Evolutionary conservation across 495 filamentous ascomycete species (phyloP), one percentile per base, ranked within the genome.

Genomic region (Podospora pseudoanserina): DNA sequence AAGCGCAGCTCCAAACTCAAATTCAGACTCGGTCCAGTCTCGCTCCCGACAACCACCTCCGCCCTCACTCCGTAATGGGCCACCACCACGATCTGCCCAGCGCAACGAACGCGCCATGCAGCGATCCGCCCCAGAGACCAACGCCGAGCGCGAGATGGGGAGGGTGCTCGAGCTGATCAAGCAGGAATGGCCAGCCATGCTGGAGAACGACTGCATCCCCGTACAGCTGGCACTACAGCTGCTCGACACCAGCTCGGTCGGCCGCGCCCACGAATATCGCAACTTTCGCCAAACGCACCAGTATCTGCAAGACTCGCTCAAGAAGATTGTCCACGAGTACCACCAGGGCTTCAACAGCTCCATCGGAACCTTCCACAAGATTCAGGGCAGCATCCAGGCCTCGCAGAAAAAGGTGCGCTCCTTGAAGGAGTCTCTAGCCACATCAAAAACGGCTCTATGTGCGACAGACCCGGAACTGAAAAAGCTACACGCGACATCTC

Each of bases 341-440:
- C 94, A 98, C 72, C 95, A 99, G 78, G 95, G 93, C 34, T 99
- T 99, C 84, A 99, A 97, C 76, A 97, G 93, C 79, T 97, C 93
- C 55, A 98, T 99, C 66, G 96, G 95, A 76, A 97, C 94, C 18
- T 99, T 97, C 73, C 96, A 99, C 80, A 97, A 94, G 79, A 98
- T 99, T 67, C 95, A 98, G 76, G 85, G 89, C 5, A 97, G 92
- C 79, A 96, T 99, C 71, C 91, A 93, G 68, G 82, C 87, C 39
- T 96, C 93, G 15, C 96, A 99, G 78, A 85, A 86, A 66, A 90
- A 94, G 65, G 91, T 98, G 26, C 88, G 94, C 70, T 82, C 83
- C 11, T 80, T 99, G 68, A 93, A 92, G 76, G 89, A 93, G 65
- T 92, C 91, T 11, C 83, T 99, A 54, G 84, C 89, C n/a, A 81